Evolutionary conservation across 2,329 filamentous ascomycete species (phyloP), one percentile per base, ranked within the genome.

Genomic region (Sclerotinia glacialis): DNA sequence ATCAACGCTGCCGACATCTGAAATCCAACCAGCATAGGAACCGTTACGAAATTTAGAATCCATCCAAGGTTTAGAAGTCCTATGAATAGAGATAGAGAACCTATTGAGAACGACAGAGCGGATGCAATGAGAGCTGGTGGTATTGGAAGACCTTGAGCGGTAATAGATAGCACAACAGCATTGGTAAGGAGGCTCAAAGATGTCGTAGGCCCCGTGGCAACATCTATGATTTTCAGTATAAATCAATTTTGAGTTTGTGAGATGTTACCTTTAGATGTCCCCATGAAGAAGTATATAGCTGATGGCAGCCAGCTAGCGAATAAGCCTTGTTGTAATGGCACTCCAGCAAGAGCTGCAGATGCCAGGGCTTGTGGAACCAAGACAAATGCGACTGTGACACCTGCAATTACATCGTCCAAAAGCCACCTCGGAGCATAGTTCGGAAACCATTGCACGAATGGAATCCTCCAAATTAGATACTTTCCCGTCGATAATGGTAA

Each of bases 1-100:
- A 85, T 86, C 58, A 89, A 83, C 31, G 86, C 87, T 1, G 87
- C 86, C 1, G 86, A 86, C 0, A 86, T 87, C 71, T 89, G 87
- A 77, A 89, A 89, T 5, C 87, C 87, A 8, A 81, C 85, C 0
- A 89, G 80, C 1, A 89, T 85, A 0, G 86, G 86, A 1, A 86
- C 80, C 0, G 86, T 88, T 70, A 89, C 85, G 71, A 88, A 89
- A 68, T 89, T 86, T 26, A 89, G 80, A 6, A 89, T 78, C 73
- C 88, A 89, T 0, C 86, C 86, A 6, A 89, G 82, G 63, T 86
- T 86, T 28, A 89, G 78, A 1, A 89, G 78, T 0, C 87, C 87
- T 3, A 89, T 77, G 21, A 81, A 79, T 28, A 89, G 80, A 21
- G 83, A 80, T 71, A 86, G 87, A 3, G 87, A 78, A 0, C 87